Base-by-base conservation (phyloP, 2,329 filamentous ascomycete species). In the Reticulascus tulasneorum region DNA sequence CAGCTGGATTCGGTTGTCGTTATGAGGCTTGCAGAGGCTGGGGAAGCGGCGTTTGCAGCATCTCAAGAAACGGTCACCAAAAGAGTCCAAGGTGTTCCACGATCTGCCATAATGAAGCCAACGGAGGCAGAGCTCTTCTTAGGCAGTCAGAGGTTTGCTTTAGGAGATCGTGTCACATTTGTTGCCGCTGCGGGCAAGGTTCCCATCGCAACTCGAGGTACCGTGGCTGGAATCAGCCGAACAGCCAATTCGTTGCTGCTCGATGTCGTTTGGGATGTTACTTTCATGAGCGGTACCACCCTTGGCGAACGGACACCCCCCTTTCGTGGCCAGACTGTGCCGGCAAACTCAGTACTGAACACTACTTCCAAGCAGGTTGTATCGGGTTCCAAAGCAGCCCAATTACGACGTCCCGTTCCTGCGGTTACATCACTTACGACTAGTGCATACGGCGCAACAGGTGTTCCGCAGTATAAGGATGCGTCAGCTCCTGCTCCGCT, bases 281-380 rank as follows among this genome's bases (percentile, higher is more conserved):
- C 88, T 1, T 98, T 98, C 62, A 97, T 98, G 90, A 94, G 89
- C 54, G 93, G 93, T 45, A 96, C 90, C 2, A 93, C 86, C 1
- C 74, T 98, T 12, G 86, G 87, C 40, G 89, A 90, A 38, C 83
- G 93, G 40, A 95, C 91, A 56, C 88, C 89, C 18, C 82, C 87
- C 23, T 98, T 98, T 79, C 81, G 91, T 23, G 93, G 93, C 34
- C 90, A 93, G 58, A 96, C 93, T 0, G 89, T 98, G 5, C 79
- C 88, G 3, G 78, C 84, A 7, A 84, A 85, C n/a, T 85, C 86
- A 1, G 89, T 97, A 3, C 74, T 98, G 22, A 98, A 98, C 63
- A 69, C 94, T 38, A 83, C 82, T 2, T 73, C 90, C 53, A 83
- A 77, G 50, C 93, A 98, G 64, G 75, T 95, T 15, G 70, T 94